Base-by-base conservation (phyloP, 2,329 filamentous ascomycete genomes). In the Davidsoniella australis region DNA sequence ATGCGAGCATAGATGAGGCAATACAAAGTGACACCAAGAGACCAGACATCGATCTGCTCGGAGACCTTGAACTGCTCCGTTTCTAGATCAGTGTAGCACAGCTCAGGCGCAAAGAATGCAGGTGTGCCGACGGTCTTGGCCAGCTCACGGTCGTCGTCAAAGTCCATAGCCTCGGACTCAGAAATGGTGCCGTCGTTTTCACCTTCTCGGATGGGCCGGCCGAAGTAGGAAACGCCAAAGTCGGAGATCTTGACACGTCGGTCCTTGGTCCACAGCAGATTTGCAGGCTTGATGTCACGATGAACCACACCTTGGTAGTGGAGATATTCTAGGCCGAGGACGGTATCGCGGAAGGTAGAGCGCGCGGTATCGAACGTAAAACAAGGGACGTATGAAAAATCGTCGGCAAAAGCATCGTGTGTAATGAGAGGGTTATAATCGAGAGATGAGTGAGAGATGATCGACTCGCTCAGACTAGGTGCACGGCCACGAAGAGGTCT, bases 71-170 rank as follows among this genome's bases (percentile, higher is more conserved):
- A 86, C 58, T 74, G 82, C 59, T 73, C 78, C 57, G 65, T 71
- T 54, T 78, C 80, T 20, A 79, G 65, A 54, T 91, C 87, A 1
- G 85, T 93, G 61, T 88, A 91, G 66, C 91, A 98, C 37, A 98
- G 72, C 63, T 98, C 91, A 3, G 91, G 91, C 1, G 91, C 91
- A 60, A 95, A 98, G 65, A 98, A 98, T 1, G 89, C 91, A 5
- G 91, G 91, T 0, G 91, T 98, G 47, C 91, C 91, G 5, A 96
- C 91, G 1, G 91, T 96, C 69, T 96, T 96, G 53, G 91, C 89
- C n/a, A 98, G 70, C 62, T 96, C 91, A 53, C 94, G 78, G 54
- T 94, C 88, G 61, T 95, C 86, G 57, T 95, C 88, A 52, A 94
- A 78, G 58, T 94, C 85, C 39, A 78, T 79, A 9, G 85, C 83